Conservation (phyloP, 345 rosid species). For the Kandelia obovata region DNA sequence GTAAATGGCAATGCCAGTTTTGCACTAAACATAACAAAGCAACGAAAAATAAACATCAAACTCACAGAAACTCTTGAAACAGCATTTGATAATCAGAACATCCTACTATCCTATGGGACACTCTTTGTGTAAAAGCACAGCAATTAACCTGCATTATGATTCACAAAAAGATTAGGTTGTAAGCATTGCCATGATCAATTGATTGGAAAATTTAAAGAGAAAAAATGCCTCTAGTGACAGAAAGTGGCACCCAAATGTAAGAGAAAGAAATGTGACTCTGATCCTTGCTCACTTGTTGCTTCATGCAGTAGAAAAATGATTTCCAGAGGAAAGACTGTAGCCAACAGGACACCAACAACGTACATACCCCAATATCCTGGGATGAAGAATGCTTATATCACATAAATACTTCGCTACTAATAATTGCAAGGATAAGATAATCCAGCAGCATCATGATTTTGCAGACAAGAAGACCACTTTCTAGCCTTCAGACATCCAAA, state of each 20-base stretch:
- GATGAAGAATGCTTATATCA: slow-evolving; percentile 17
- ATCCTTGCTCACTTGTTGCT: slow-evolving; percentile 48
- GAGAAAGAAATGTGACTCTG: slow-evolving; percentile 52
- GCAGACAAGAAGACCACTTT: background rate
- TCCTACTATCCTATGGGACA: slow-evolving; percentile 72
- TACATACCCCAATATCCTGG: slow-evolving; percentile 91
- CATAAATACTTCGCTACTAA: background rate
- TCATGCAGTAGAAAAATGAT: slow-evolving; percentile 28
- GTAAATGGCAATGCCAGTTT: no score
- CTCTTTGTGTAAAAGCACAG: slow-evolving; percentile 57
- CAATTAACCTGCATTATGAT: slow-evolving; percentile 53
- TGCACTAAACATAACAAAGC: background rate
- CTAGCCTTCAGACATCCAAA: background rate
- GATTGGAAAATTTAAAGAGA: background rate
- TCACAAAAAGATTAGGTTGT: background rate
- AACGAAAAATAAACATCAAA: background rate
- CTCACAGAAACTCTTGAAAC: slow-evolving; percentile 14
- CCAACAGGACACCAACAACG: slow-evolving; percentile 75
- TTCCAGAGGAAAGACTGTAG: slow-evolving; percentile 55
- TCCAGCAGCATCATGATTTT: background rate
- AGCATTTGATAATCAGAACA: slow-evolving; percentile 13
- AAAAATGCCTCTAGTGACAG: background rate
- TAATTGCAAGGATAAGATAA: slow-evolving; percentile 1
- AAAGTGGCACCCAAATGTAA: slow-evolving; percentile 52
- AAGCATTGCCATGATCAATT: slow-evolving; percentile 10